Percentiles rank a stretch among this genome's conserved stretches.
Evolutionary conservation across 257 asterid species (phyloP).

Genomic region (Fraxinus quadrangulata): DNA sequence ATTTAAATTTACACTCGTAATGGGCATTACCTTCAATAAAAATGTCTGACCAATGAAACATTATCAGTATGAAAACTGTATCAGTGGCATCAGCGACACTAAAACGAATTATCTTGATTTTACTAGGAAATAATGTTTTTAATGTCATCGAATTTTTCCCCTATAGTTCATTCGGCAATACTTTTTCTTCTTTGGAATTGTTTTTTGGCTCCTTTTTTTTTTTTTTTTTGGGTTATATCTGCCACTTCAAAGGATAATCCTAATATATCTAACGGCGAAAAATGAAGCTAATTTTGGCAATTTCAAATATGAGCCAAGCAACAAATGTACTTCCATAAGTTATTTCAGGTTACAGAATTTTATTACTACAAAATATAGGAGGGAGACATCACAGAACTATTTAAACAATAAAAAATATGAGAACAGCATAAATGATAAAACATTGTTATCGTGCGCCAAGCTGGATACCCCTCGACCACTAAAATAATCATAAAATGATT

Average conservation of each 20-base stretch:
- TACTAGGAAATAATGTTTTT: neutral
- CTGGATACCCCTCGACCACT: too few relatives aligned
- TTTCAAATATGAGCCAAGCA: slow-evolving; percentile 18
- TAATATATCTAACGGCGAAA: neutral
- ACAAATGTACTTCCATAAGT: neutral
- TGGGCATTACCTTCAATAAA: neutral
- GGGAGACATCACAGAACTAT: too few relatives aligned
- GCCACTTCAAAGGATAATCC: neutral
- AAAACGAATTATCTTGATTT: neutral
- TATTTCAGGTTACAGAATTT: neutral
- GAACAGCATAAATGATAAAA: too few relatives aligned
- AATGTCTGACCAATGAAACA: neutral
- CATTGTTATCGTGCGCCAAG: too few relatives aligned
- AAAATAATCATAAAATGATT: too few relatives aligned
- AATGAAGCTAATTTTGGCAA: slow-evolving; percentile 1
- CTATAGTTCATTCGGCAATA: neutral
- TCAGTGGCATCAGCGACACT: neutral
- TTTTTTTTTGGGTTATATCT: neutral
- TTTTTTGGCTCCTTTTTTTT: neutral
- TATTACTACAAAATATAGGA: too few relatives aligned
- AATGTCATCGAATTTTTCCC: neutral
- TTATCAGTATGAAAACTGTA: neutral
- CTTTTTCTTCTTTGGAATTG: neutral
- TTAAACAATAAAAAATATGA: too few relatives aligned
- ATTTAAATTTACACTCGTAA: neutral